These are phyloP conservation scores for Tuber umbilicatum DNA, from an alignment of 495 filamentous ascomycete genomes.

Conservation along the genomic window DNA sequence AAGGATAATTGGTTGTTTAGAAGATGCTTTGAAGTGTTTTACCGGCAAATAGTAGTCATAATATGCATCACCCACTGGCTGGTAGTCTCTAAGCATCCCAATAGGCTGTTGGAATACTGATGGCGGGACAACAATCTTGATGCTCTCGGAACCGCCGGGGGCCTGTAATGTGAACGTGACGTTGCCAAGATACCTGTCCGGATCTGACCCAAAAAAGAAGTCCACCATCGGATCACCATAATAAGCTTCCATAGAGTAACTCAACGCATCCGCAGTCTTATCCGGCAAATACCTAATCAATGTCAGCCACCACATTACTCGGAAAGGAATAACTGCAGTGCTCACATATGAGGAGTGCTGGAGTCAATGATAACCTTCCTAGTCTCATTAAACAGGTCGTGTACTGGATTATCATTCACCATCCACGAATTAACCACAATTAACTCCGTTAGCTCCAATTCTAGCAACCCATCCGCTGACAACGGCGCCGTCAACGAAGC, in stretches of 20 bases:
- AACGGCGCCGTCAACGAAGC: conserved; percentile 23
- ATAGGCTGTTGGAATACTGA: conserved; percentile 33
- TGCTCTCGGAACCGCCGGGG: conserved; percentile 19
- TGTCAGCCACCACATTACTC: conserved; percentile 9
- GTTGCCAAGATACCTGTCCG: conserved; percentile 28
- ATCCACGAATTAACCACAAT: conserved; percentile 19
- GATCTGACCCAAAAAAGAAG: conserved; percentile 21
- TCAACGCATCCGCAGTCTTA: conserved; percentile 15
- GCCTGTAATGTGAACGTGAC: conserved; percentile 29
- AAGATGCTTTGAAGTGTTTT: conserved; percentile 28
- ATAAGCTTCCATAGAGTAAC: conserved; percentile 16
- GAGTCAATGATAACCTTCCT: conserved; percentile 34
- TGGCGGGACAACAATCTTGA: conserved; percentile 30
- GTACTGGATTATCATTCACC: not conserved
- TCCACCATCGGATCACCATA: conserved; percentile 26
- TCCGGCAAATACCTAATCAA: conserved; percentile 32
- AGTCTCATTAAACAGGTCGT: conserved; percentile 28
- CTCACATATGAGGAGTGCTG: conserved; percentile 38
- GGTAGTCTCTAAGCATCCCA: conserved; percentile 20
- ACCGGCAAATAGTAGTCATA: conserved; percentile 28
- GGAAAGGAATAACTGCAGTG: not conserved
- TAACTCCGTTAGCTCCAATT: conserved; percentile 28
- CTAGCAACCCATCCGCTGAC: conserved; percentile 25
- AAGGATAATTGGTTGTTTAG: conserved; percentile 31
- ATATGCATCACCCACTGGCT: conserved; percentile 19